Evolutionary conservation across 106 monocot genomes (phyloP).

Genomic region (Dioscorea alata): DNA sequence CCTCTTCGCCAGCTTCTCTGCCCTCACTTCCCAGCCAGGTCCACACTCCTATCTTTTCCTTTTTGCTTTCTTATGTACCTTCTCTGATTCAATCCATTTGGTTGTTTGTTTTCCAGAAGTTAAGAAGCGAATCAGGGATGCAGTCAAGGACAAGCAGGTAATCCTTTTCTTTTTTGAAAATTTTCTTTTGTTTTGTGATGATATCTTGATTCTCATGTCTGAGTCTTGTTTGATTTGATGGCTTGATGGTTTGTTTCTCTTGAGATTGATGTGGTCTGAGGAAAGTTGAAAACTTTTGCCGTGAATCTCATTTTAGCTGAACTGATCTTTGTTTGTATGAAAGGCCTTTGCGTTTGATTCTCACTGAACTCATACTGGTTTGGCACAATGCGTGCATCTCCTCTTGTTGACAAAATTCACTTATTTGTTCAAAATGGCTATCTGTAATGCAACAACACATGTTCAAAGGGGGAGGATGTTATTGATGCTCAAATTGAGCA

Average conservation of each 20-base stretch:
- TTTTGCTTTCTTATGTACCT: background rate
- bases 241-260: no score
- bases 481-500: no score
- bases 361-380: no score
- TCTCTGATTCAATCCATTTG: background rate
- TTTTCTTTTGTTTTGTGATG: slow-evolving; percentile 1
- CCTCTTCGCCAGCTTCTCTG: slow-evolving; percentile 82
- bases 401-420: no score
- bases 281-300: background rate
- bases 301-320: background rate
- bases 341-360: no score
- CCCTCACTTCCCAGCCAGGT: slow-evolving; percentile 69
- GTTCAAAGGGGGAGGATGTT: no score
- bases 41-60: background rate
- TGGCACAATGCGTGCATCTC: no score
- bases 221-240: background rate
- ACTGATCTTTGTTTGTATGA: background rate
- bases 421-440: no score
- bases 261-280: background rate
- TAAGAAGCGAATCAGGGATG: slow-evolving; percentile 69
- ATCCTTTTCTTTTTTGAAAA: background rate
- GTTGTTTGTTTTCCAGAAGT: slow-evolving; percentile 42
- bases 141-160: slow-evolving; percentile 88
- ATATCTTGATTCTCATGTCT: background rate
- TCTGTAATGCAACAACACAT: no score